These are phyloP conservation scores for Verticillium tricorpus DNA, from an alignment of 2,329 filamentous ascomycete genomes.

Conservation along the genomic window DNA sequence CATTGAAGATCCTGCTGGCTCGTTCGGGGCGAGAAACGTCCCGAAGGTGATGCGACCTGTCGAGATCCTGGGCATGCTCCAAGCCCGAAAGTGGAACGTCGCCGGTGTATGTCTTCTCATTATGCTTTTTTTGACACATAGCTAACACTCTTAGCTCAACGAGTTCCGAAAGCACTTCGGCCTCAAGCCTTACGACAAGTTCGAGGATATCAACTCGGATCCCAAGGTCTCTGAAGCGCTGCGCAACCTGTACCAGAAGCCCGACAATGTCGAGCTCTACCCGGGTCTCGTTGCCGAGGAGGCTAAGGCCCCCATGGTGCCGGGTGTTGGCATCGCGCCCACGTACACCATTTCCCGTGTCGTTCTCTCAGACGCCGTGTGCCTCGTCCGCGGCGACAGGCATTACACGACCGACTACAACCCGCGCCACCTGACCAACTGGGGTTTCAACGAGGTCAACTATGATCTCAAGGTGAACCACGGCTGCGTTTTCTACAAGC, in stretches of 20 bases:
- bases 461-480: slow-evolving; percentile 73
- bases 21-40: slow-evolving; percentile 69
- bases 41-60: slow-evolving; percentile 69
- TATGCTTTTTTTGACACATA: neutral
- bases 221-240: slow-evolving; percentile 63
- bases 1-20: slow-evolving; percentile 74
- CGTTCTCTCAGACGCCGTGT: slow-evolving; percentile 72
- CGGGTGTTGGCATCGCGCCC: slow-evolving; percentile 70
- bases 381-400: slow-evolving; percentile 72
- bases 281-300: slow-evolving; percentile 74
- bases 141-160: neutral
- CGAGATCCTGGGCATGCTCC: slow-evolving; percentile 76
- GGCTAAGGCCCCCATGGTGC: slow-evolving; percentile 67
- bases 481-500: slow-evolving; percentile 80
- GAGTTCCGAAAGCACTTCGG: slow-evolving; percentile 75
- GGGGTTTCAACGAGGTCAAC: slow-evolving; percentile 73
- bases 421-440: slow-evolving; percentile 72
- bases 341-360: slow-evolving; percentile 75
- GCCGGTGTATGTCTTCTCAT: slow-evolving; percentile 38
- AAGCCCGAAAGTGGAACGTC: slow-evolving; percentile 71
- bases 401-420: slow-evolving; percentile 78
- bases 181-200: slow-evolving; percentile 68
- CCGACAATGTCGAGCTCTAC: slow-evolving; percentile 77
- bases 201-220: slow-evolving; percentile 81
- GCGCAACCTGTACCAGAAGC: slow-evolving; percentile 67